A percentile compares a stretch with the other conserved stretches of the same genome.
Conservation (phyloP, 805 yeast genomes). For the Saccharomycopsis sp. region DNA sequence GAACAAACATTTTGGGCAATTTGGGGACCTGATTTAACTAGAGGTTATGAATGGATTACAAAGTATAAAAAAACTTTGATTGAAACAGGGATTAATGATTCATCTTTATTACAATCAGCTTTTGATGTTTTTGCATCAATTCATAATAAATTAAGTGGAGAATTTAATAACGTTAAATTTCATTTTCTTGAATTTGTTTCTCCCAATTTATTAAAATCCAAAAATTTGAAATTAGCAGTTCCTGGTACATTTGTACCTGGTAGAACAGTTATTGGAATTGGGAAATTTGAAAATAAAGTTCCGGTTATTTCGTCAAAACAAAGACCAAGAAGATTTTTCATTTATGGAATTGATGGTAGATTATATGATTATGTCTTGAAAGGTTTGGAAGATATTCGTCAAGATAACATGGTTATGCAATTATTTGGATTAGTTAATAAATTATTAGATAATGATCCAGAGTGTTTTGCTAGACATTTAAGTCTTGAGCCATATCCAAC, state of each 20-base stretch:
- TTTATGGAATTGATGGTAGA: slow-evolving; percentile 86
- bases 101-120: slow-evolving; percentile 13
- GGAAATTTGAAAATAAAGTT: slow-evolving; percentile 70
- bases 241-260: slow-evolving; percentile 93
- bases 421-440: slow-evolving; percentile 92
- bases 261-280: slow-evolving; percentile 62
- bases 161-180: slow-evolving; percentile 23
- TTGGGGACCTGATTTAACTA: slow-evolving; percentile 85
- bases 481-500: slow-evolving; percentile 90
- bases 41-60: slow-evolving; percentile 89
- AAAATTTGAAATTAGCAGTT: slow-evolving; percentile 74
- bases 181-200: slow-evolving; percentile 71
- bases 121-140: slow-evolving; percentile 35
- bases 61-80: slow-evolving; percentile 78
- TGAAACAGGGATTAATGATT: slow-evolving; percentile 31
- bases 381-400: slow-evolving; percentile 97
- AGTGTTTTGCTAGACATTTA: slow-evolving; percentile 90
- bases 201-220: slow-evolving; percentile 73
- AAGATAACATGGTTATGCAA: slow-evolving; percentile 96
- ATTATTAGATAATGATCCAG: slow-evolving; percentile 78
- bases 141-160: slow-evolving; percentile 80
- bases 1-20: slow-evolving; percentile 90
- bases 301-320: slow-evolving; percentile 91
- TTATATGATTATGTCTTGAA: slow-evolving; percentile 74
- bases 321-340: slow-evolving; percentile 77